These are phyloP conservation scores for Candida dubliniensis DNA, from an alignment of 1,139 yeast species.

Conservation along the genomic window DNA sequence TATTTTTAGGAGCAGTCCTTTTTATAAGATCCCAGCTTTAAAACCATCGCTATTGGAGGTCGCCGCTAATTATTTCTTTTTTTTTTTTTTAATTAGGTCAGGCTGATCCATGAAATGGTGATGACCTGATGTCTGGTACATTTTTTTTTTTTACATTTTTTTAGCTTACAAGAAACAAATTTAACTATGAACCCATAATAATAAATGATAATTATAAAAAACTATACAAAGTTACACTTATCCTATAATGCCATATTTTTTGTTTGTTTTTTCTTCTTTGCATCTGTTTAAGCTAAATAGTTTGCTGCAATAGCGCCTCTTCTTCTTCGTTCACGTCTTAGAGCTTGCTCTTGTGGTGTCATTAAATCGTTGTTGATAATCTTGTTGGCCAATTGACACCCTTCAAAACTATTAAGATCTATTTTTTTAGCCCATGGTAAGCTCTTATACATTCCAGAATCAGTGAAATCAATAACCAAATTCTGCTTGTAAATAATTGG, in stretches of 20 bases:
- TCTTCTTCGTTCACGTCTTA: constrained; percentile 36
- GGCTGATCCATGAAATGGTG: constrained; percentile 79
- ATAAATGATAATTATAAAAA: background rate
- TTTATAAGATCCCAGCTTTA: constrained; percentile 37
- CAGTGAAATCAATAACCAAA: constrained; percentile 45
- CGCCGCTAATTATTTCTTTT: constrained; percentile 50
- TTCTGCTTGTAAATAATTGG: constrained; percentile 20
- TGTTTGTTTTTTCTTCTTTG: no score
- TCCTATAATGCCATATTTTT: no score
- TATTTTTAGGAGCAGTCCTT: constrained; percentile 13
- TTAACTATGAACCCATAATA: background rate
- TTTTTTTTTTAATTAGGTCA: constrained; percentile 23
- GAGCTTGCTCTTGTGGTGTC: constrained; percentile 30
- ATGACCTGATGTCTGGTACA: constrained; percentile 85
- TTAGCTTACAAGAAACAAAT: background rate
- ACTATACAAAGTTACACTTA: background rate
- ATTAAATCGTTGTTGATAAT: constrained; percentile 35
- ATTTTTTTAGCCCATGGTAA: constrained; percentile 53
- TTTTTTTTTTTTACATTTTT: constrained; percentile 11
- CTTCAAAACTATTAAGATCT: constrained; percentile 30
- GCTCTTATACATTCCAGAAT: constrained; percentile 60
- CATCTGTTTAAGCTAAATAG: constrained; percentile 24
- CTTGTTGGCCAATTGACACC: constrained; percentile 31
- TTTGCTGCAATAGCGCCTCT: constrained; percentile 50
- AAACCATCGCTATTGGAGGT: constrained; percentile 95